Percentiles rank a stretch among this genome's conserved stretches.
Conservation (phyloP, 2,329 filamentous ascomycete genomes). For the Colletotrichum navitas region DNA sequence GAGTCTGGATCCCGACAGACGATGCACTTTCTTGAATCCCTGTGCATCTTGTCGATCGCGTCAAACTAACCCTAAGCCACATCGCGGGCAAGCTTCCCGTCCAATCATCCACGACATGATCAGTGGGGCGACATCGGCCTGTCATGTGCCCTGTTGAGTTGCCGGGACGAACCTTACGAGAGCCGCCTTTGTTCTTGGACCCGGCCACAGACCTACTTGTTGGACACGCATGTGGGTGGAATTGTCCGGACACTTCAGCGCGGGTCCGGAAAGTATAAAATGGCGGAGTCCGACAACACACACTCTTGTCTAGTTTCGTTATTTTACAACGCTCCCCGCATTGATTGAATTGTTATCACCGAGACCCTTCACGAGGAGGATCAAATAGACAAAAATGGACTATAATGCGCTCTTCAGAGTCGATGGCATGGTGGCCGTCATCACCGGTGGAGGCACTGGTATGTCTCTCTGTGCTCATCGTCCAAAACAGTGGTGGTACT, state of each 20-base stretch:
- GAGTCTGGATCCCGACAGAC: background rate
- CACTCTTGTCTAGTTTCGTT: too few species aligned
- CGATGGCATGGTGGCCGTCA: slow-evolving; percentile 68
- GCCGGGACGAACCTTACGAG: background rate
- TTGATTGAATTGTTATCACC: background rate
- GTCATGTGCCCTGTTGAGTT: background rate
- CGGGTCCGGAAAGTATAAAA: slow-evolving; percentile 10
- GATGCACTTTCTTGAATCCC: background rate
- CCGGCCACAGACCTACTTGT: background rate
- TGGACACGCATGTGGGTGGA: slow-evolving; percentile 8
- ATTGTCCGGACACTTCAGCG: slow-evolving; percentile 8
- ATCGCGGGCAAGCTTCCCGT: slow-evolving; percentile 1
- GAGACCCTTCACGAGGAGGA: background rate
- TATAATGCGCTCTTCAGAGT: slow-evolving; percentile 62
- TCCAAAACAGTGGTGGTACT: background rate
- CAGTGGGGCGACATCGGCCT: background rate
- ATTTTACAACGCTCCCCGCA: background rate
- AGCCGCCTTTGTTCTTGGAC: background rate
- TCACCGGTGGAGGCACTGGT: slow-evolving; percentile 73
- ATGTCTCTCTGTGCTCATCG: slow-evolving; percentile 25
- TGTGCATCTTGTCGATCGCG: background rate
- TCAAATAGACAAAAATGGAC: slow-evolving; percentile 7
- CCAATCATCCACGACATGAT: background rate
- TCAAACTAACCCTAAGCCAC: background rate
- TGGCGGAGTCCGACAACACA: slow-evolving; percentile 11